These are phyloP conservation scores for Podosphaera leucotricha DNA, from an alignment of 2,329 filamentous ascomycete species.

Conservation along the genomic window DNA sequence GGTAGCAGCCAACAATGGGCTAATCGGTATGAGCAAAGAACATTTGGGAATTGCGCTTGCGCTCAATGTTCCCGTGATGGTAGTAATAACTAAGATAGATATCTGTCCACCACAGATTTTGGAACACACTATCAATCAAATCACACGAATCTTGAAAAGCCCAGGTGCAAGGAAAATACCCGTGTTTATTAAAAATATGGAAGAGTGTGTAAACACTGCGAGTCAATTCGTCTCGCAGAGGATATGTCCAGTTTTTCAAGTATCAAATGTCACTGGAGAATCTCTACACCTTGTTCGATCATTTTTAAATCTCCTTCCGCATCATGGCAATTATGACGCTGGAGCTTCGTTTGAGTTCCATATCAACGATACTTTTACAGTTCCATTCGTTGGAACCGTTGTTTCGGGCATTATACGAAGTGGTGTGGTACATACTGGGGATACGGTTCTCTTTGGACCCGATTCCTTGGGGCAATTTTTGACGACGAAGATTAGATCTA, in stretches of 20 bases:
- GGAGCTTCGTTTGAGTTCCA: slow-evolving; percentile 83
- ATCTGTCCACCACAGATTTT: slow-evolving; percentile 93
- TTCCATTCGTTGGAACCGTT: slow-evolving; percentile 89
- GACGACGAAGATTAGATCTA: slow-evolving; percentile 67
- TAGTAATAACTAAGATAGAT: slow-evolving; percentile 93
- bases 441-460: slow-evolving; percentile 69
- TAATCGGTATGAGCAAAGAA: slow-evolving; percentile 97
- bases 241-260: slow-evolving; percentile 92
- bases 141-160: slow-evolving; percentile 81
- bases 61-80: slow-evolving; percentile 92
- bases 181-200: slow-evolving; percentile 75
- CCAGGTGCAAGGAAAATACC: slow-evolving; percentile 88
- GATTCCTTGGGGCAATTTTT: slow-evolving; percentile 79
- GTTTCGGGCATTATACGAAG: slow-evolving; percentile 84
- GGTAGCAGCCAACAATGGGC: slow-evolving; percentile 93
- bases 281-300: slow-evolving; percentile 74
- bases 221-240: slow-evolving; percentile 87
- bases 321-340: slow-evolving; percentile 77
- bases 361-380: slow-evolving; percentile 93
- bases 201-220: slow-evolving; percentile 85
- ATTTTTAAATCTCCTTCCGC: slow-evolving; percentile 86
- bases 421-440: slow-evolving; percentile 73
- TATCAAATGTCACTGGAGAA: slow-evolving; percentile 90
- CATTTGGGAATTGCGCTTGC: slow-evolving; percentile 87
- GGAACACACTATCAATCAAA: slow-evolving; percentile 74